These are phyloP conservation scores for Penicillium oxalicum DNA, from an alignment of 2,329 filamentous ascomycete genomes.

Conservation along the genomic window DNA sequence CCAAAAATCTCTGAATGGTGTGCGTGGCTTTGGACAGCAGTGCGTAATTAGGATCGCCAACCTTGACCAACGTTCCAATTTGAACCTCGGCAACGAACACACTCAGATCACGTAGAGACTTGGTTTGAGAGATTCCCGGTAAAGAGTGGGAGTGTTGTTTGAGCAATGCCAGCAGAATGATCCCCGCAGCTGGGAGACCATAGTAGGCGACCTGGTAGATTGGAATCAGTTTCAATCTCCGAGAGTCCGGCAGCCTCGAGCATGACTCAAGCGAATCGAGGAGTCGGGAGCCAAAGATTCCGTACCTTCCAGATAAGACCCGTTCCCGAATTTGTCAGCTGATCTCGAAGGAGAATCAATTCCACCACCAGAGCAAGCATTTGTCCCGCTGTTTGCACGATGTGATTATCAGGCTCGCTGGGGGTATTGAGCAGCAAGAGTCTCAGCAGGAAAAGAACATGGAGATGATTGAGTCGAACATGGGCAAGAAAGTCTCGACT, in stretches of 20 bases:
- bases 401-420: slow-evolving; percentile 20
- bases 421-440: slow-evolving; percentile 20
- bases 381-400: slow-evolving; percentile 23
- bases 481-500: slow-evolving; percentile 23
- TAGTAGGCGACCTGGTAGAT: slow-evolving; percentile 22
- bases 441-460: slow-evolving; percentile 23
- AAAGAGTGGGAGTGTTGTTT: slow-evolving; percentile 14
- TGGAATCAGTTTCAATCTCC: too few species aligned
- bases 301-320: slow-evolving; percentile 25
- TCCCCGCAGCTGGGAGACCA: slow-evolving; percentile 26
- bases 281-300: background rate
- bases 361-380: slow-evolving; percentile 26
- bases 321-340: slow-evolving; percentile 24
- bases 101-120: slow-evolving; percentile 21
- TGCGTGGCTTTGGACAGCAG: slow-evolving; percentile 21
- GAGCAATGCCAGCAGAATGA: slow-evolving; percentile 25
- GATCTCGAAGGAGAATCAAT: slow-evolving; percentile 23
- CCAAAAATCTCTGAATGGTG: slow-evolving; percentile 23
- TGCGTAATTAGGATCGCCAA: slow-evolving; percentile 22
- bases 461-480: slow-evolving; percentile 23
- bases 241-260: too few species aligned
- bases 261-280: too few species aligned
- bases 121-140: slow-evolving; percentile 12
- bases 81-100: slow-evolving; percentile 27
- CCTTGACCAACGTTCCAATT: slow-evolving; percentile 20